Evolutionary conservation across 1,139 yeast species (phyloP).

Genomic region (Candida frijolesensis): DNA sequence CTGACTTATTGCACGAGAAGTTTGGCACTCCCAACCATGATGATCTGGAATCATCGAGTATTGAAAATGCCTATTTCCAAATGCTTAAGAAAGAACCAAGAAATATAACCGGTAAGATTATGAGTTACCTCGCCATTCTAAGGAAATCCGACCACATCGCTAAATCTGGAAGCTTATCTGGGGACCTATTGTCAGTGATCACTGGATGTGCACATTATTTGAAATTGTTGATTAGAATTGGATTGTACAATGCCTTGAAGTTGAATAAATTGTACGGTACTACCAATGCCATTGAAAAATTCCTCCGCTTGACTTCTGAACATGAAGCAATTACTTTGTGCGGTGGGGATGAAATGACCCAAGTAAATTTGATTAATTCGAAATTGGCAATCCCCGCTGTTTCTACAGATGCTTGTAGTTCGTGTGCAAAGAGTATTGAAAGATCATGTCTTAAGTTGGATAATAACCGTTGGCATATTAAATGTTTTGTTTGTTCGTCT

Average conservation of each 20-base stretch:
- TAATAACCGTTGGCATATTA: slow-evolving; percentile 77
- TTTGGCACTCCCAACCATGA: slow-evolving; percentile 9
- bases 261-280: slow-evolving; percentile 61
- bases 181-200: slow-evolving; percentile 71
- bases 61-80: slow-evolving; percentile 28
- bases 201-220: slow-evolving; percentile 94
- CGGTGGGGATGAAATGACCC: slow-evolving; percentile 13
- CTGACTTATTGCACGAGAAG: slow-evolving; percentile 9
- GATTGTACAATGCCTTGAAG: slow-evolving; percentile 73
- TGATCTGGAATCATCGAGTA: slow-evolving; percentile 18
- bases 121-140: slow-evolving; percentile 74
- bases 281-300: slow-evolving; percentile 63
- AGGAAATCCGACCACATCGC: slow-evolving; percentile 54
- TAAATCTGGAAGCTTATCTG: slow-evolving; percentile 61
- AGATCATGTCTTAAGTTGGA: slow-evolving; percentile 69
- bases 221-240: slow-evolving; percentile 79
- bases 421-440: slow-evolving; percentile 78
- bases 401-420: slow-evolving; percentile 76
- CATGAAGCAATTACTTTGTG: slow-evolving; percentile 14
- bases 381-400: slow-evolving; percentile 51
- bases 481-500: slow-evolving; percentile 66
- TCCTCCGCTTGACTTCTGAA: slow-evolving; percentile 44
- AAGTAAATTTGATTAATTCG: slow-evolving; percentile 32
- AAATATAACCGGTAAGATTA: slow-evolving; percentile 75
- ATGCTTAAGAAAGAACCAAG: slow-evolving; percentile 75